Base-by-base conservation (phyloP, 1,139 yeast species). In the Candida pseudoviswanathii region DNA sequence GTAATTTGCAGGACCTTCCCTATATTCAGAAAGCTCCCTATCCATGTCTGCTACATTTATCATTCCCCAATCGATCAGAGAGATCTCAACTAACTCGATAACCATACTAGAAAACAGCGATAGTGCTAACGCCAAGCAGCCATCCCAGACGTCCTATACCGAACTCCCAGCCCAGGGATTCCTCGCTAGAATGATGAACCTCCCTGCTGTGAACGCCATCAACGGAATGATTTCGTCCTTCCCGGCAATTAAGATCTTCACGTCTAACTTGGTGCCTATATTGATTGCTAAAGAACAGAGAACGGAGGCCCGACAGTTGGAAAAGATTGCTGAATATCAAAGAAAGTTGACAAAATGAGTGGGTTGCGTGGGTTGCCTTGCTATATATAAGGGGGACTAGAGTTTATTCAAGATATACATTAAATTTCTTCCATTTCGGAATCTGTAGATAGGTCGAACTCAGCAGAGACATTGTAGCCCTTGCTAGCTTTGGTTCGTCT, bases 141-240 rank as follows among this genome's bases (percentile, higher is more conserved):
- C 36, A 21, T 30, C 30, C 9, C 10, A 30, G 9, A 5, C 45
- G 6, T 36, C 24, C 5, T 53, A 50, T 45, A 53, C 49, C 33
- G 78, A 75, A 59, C 67, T 73, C 58, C 78, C 76, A 51, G 77
- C 74, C 46, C 80, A 75, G 62, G 67, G 69, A 27, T 72, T 68
- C 63, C 68, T 75, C 45, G 79, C 80, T 27, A 66, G 61, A 51
- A 54, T 81, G 53, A 73, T 82, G 46, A 73, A 78, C 45, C 72
- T 72, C 54, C 86, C 87, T 1, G 85, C 85, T 3, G 65, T 83
- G 43, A 80, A 83, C 22, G 86, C 88, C 4, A 59, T 82, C 47
- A 81, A 81, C 49, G 85, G 86, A 5, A 68, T 83, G 58, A 64
- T 82, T 36, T 80, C 85, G 10, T 80, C 86, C n/a, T 75, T 80